These are phyloP conservation scores for Tanacetum coccineum DNA, from an alignment of 129 eudicot species.

Conservation along the genomic window DNA sequence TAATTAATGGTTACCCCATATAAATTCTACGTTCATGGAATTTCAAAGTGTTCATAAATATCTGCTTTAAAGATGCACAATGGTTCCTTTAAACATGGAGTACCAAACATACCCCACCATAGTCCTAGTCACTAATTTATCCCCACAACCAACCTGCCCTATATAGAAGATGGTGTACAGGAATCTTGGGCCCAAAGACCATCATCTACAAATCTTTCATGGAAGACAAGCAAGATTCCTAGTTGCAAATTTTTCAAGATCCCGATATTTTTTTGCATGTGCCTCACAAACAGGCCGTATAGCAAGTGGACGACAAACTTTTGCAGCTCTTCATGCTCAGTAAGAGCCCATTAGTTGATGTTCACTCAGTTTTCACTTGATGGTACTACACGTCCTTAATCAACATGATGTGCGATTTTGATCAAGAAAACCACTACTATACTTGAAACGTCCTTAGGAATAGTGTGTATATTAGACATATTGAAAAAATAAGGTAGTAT, in stretches of 20 bases:
- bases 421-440: not conserved
- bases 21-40: constrained; percentile 18
- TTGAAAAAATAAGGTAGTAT: not conserved
- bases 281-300: constrained; percentile 15
- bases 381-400: not conserved
- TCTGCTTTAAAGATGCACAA: constrained; percentile 17
- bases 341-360: constrained; percentile 24
- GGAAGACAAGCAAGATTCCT: constrained; percentile 22
- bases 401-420: constrained; percentile 15
- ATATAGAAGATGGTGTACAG: constrained; percentile 22
- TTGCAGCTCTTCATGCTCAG: constrained; percentile 23
- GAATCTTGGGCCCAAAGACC: constrained; percentile 30
- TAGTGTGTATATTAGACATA: not conserved
- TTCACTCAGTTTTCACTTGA: constrained; percentile 13
- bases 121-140: constrained; percentile 4
- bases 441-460: not conserved
- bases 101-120: constrained; percentile 20
- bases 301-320: constrained; percentile 31
- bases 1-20: constrained; percentile 19
- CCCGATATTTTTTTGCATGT: constrained; percentile 27
- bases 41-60: constrained; percentile 15
- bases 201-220: constrained; percentile 22
- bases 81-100: constrained; percentile 1
- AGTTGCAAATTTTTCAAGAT: constrained; percentile 28
- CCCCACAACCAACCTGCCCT: constrained; percentile 15